Conservation (phyloP, 441 rosid genomes). For the Eruca vesicaria region DNA sequence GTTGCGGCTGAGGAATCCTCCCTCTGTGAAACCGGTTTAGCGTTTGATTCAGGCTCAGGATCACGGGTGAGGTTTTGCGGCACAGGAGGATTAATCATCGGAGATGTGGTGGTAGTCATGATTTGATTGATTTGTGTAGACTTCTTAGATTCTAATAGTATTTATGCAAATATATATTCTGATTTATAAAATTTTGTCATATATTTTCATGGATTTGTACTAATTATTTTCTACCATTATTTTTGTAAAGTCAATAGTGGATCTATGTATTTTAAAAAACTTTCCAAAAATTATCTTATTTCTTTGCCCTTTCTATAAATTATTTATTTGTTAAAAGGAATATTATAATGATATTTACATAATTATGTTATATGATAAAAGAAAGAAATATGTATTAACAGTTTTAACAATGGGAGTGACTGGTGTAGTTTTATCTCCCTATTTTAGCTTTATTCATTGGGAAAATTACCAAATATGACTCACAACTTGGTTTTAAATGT, state of each 20-base stretch:
- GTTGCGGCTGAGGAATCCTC: background rate
- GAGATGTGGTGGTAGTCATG: background rate
- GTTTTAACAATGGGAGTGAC: too few species aligned
- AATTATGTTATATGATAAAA: background rate
- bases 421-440: too few species aligned
- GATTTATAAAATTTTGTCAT: background rate
- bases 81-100: background rate
- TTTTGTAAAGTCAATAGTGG: background rate
- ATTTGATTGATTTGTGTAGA: background rate
- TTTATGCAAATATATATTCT: too few species aligned
- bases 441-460: too few species aligned
- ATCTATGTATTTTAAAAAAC: too few species aligned
- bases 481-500: too few species aligned
- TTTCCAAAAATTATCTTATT: background rate
- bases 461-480: too few species aligned
- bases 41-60: background rate
- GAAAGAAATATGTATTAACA: too few species aligned
- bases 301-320: background rate
- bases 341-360: background rate
- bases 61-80: background rate
- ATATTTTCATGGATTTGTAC: background rate
- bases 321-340: background rate
- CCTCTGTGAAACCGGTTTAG: background rate
- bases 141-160: background rate
- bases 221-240: background rate